phyloP scores from a whole-genome alignment of 345 rosid species.

The Gossypium longicalyx region DNA sequence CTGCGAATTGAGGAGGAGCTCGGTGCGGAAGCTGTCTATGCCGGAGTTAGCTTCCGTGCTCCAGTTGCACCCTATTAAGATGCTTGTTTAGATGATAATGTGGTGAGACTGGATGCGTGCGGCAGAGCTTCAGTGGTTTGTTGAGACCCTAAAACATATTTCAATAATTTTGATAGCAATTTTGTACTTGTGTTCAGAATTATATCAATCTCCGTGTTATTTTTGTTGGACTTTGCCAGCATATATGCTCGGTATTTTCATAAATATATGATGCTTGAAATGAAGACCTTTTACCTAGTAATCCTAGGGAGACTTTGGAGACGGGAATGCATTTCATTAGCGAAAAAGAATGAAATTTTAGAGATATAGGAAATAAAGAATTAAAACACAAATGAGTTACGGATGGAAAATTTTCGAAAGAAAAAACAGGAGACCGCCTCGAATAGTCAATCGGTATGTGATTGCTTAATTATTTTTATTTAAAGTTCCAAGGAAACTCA shows the following conservation, averaged over 20 bases:
- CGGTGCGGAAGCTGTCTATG: conserved; percentile 74
- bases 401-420: no score
- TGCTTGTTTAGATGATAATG: background rate
- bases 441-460: no score
- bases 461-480: no score
- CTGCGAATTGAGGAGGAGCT: conserved; percentile 94
- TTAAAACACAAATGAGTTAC: no score
- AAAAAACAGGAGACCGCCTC: no score
- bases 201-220: background rate
- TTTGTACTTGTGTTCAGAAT: conserved; percentile 8
- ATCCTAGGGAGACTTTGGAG: no score
- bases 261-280: background rate
- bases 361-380: no score
- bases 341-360: no score
- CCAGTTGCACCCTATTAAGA: conserved; percentile 82
- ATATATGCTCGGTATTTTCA: background rate
- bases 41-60: conserved; percentile 75
- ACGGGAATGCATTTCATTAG: no score
- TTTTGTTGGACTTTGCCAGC: background rate
- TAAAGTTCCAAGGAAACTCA: no score
- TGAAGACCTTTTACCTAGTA: no score
- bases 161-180: conserved; percentile 24
- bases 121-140: background rate
- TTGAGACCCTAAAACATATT: background rate
- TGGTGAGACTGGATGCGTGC: conserved; percentile 2